phyloP scores from a whole-genome alignment of 2,329 filamentous ascomycete genomes.

The Cucurbitaria berberidis region DNA sequence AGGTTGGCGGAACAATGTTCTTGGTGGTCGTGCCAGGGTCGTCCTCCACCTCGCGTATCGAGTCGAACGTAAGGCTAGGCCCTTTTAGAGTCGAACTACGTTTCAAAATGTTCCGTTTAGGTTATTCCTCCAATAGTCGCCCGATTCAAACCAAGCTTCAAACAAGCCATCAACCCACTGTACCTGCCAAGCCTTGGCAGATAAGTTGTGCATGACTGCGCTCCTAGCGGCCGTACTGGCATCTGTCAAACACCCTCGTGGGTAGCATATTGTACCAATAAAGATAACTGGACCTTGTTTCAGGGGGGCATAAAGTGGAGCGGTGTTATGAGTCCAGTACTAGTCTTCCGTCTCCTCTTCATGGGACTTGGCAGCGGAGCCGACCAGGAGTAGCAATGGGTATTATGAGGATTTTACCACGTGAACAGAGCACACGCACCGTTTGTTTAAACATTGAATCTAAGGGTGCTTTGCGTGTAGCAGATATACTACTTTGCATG shows the following conservation, averaged over 20 bases:
- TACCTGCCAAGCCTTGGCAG: conserved; percentile 1
- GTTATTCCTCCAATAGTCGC: conserved; percentile 1
- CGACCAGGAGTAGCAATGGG: no score
- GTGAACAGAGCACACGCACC: no score
- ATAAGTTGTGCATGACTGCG: neutral
- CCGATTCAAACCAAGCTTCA: conserved; percentile 2
- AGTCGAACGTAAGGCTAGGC: neutral
- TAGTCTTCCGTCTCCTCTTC: no score
- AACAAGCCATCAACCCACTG: conserved; percentile 8
- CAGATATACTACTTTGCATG: no score
- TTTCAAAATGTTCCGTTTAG: conserved; percentile 7
- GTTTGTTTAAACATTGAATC: no score
- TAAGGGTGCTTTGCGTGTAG: no score
- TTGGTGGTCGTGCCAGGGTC: neutral
- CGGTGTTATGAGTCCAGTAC: no score
- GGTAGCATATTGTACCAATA: no score
- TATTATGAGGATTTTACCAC: no score
- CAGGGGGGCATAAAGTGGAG: no score
- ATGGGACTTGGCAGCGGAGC: no score
- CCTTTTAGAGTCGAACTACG: neutral
- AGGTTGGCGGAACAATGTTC: conserved; percentile 2
- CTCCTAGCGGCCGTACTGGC: neutral
- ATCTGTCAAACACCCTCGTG: neutral
- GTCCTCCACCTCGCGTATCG: conserved; percentile 2
- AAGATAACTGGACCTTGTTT: no score